These are phyloP conservation scores for Dothistroma pini DNA, from an alignment of 2,329 filamentous ascomycete genomes.

Conservation along the genomic window DNA sequence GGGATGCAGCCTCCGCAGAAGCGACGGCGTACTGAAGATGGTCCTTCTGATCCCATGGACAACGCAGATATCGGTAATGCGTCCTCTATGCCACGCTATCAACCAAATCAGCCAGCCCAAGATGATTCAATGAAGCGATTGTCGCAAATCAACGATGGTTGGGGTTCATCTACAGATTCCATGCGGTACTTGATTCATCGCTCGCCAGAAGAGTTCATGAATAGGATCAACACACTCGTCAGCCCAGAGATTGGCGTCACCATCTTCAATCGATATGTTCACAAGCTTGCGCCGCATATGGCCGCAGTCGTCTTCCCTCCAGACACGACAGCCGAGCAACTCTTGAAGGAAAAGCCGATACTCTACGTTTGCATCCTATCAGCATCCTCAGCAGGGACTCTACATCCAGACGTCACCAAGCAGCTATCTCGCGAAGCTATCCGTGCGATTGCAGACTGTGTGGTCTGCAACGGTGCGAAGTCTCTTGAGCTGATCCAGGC, in stretches of 20 bases:
- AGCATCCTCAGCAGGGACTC: conserved; percentile 49
- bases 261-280: conserved; percentile 56
- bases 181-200: conserved; percentile 25
- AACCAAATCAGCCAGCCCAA: not conserved
- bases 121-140: not conserved
- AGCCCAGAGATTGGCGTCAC: conserved; percentile 49
- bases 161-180: conserved; percentile 20
- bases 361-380: conserved; percentile 58
- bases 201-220: conserved; percentile 30
- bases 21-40: conserved; percentile 25
- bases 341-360: conserved; percentile 57
- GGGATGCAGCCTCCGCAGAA: conserved; percentile 26
- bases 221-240: conserved; percentile 47
- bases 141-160: conserved; percentile 7
- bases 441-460: conserved; percentile 67
- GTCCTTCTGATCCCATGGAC: conserved; percentile 8
- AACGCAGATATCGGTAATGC: not conserved
- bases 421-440: conserved; percentile 66
- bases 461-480: conserved; percentile 74
- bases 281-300: conserved; percentile 53
- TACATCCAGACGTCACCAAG: conserved; percentile 56
- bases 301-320: conserved; percentile 57
- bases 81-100: conserved; percentile 1
- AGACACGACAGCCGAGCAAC: conserved; percentile 50
- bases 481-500: conserved; percentile 79